Conservation (phyloP, 1,284 basidiomycete species). For the Cutaneotrichosporon sp. region DNA sequence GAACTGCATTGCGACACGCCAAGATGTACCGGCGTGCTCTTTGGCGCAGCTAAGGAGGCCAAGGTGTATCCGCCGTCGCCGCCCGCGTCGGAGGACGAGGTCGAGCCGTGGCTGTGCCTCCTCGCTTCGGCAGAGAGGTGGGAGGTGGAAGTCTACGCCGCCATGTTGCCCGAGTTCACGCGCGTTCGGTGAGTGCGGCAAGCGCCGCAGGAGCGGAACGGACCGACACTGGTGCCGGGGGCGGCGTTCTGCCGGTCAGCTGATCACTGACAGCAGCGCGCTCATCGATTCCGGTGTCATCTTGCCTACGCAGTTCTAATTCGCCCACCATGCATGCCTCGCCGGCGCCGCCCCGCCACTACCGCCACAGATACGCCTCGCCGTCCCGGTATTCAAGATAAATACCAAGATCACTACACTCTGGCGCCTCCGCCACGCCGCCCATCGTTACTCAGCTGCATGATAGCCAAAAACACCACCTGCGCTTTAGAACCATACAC, state of each 20-base stretch:
- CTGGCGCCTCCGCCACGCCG: too few species aligned
- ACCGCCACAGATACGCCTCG: too few species aligned
- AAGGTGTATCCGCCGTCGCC: not conserved
- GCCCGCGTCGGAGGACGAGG: not conserved
- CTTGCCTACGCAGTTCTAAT: not conserved
- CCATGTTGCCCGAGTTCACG: conserved; percentile 9
- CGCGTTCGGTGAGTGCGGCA: conserved; percentile 9
- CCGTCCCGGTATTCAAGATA: too few species aligned
- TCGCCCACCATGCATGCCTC: too few species aligned
- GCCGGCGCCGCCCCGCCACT: too few species aligned
- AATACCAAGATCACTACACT: too few species aligned
- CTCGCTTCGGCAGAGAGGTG: conserved; percentile 4
- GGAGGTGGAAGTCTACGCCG: conserved; percentile 9
- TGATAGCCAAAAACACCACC: too few species aligned
- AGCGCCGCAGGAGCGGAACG: too few species aligned
- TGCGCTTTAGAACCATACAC: too few species aligned
- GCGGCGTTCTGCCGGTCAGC: too few species aligned
- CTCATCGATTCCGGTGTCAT: not conserved
- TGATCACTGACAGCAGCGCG: conserved; percentile 6
- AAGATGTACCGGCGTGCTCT: not conserved
- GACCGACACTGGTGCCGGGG: too few species aligned
- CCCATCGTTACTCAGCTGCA: too few species aligned
- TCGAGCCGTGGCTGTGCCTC: not conserved
- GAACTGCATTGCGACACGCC: not conserved
- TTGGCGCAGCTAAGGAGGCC: not conserved